phyloP scores from a whole-genome alignment of 2,329 filamentous ascomycete genomes.

The Cadophora gregata region DNA sequence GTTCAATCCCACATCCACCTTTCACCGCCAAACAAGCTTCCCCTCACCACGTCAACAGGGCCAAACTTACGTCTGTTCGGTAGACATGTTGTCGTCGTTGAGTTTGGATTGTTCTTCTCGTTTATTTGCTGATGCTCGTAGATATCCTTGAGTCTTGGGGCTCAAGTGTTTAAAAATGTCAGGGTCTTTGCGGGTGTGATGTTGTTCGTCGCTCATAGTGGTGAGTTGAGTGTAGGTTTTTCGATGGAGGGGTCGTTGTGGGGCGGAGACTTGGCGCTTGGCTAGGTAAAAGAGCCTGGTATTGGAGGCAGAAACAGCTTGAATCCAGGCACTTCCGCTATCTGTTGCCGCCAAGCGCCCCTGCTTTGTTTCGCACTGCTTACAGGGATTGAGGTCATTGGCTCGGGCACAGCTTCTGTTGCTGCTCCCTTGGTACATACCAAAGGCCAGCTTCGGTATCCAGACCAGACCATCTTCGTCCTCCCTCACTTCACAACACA shows the following conservation, averaged over 20 bases:
- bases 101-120: conserved; percentile 43
- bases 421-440: background rate
- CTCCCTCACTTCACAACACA: conserved; percentile 3
- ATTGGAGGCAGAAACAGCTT: background rate
- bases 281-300: conserved; percentile 1
- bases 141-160: conserved; percentile 52
- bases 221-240: conserved; percentile 33
- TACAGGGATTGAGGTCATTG: conserved; percentile 23
- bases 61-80: conserved; percentile 78
- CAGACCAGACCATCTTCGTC: background rate
- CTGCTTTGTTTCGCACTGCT: background rate
- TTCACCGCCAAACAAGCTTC: conserved; percentile 38
- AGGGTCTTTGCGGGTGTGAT: conserved; percentile 44
- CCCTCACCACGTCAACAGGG: conserved; percentile 7
- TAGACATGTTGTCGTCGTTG: conserved; percentile 66
- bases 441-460: background rate
- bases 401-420: conserved; percentile 17
- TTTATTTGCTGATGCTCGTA: conserved; percentile 46
- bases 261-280: conserved; percentile 20
- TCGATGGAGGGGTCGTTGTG: conserved; percentile 30
- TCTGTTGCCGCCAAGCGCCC: background rate
- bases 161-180: conserved; percentile 53
- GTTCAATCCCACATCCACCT: background rate
- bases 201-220: conserved; percentile 35
- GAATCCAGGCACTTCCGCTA: background rate